Evolutionary conservation across 2,329 filamentous ascomycete species (phyloP).

Genomic region (Fusarium xyrophilum): DNA sequence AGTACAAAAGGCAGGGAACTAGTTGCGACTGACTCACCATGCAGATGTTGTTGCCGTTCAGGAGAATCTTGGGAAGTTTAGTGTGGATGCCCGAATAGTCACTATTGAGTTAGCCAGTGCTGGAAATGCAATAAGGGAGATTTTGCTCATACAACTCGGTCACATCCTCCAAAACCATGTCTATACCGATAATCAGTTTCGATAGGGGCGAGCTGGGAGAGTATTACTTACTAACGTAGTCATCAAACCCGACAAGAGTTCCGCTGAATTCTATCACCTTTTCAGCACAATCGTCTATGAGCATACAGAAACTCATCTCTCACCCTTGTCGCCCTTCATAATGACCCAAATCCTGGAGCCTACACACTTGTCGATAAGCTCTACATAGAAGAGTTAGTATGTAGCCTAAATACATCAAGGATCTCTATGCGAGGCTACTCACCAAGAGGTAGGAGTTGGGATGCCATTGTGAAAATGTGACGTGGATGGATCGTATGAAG

Average conservation of each 20-base stretch:
- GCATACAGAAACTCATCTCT: neutral
- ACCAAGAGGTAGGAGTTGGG: constrained; percentile 77
- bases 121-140: neutral
- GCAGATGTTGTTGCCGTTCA: constrained; percentile 99
- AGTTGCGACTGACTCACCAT: constrained; percentile 72
- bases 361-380: constrained; percentile 98
- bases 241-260: constrained; percentile 93
- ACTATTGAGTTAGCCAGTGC: constrained; percentile 56
- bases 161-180: constrained; percentile 98
- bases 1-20: neutral
- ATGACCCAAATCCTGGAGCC: constrained; percentile 98
- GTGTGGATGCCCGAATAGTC: constrained; percentile 89
- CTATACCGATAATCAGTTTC: constrained; percentile 56
- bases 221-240: constrained; percentile 93
- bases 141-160: constrained; percentile 80
- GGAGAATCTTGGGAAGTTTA: constrained; percentile 90
- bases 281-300: constrained; percentile 14
- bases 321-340: constrained; percentile 99
- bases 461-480: constrained; percentile 62
- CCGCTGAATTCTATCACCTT: constrained; percentile 82
- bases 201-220: no score
- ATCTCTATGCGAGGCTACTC: constrained; percentile 33
- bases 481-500: neutral
- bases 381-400: constrained; percentile 55
- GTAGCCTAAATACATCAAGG: neutral